Evolutionary conservation across 805 yeast species (phyloP).

Genomic region (Ogataea zsoltii): DNA sequence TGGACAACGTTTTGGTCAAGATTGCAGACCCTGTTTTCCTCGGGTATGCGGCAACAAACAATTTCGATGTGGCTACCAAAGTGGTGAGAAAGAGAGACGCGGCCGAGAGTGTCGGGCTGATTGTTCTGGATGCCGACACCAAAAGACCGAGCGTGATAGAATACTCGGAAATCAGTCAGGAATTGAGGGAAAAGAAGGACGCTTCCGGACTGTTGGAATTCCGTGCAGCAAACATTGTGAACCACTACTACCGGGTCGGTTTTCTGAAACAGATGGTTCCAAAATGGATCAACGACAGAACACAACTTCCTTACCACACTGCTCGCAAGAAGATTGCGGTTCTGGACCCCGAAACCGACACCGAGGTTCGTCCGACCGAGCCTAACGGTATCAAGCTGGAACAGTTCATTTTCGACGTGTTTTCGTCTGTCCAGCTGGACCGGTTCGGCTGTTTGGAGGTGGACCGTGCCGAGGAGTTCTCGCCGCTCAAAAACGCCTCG

Average conservation of each 20-base stretch:
- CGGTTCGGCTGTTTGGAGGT: slow-evolving; percentile 94
- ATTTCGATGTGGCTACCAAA: slow-evolving; percentile 82
- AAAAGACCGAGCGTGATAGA: slow-evolving; percentile 87
- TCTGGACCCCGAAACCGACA: slow-evolving; percentile 48
- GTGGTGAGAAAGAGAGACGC: slow-evolving; percentile 93
- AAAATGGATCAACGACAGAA: slow-evolving; percentile 66
- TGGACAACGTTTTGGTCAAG: slow-evolving; percentile 87
- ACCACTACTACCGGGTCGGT: slow-evolving; percentile 90
- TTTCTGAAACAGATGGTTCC: slow-evolving; percentile 61
- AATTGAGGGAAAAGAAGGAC: slow-evolving; percentile 68
- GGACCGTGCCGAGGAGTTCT: slow-evolving; percentile 78
- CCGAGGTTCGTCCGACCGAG: slow-evolving; percentile 57
- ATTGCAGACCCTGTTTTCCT: slow-evolving; percentile 91
- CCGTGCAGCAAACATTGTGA: slow-evolving; percentile 96
- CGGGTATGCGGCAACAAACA: slow-evolving; percentile 74
- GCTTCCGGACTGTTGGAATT: slow-evolving; percentile 62
- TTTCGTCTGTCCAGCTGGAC: slow-evolving; percentile 68
- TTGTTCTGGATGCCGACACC: slow-evolving; percentile 62
- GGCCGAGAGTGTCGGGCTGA: slow-evolving; percentile 85
- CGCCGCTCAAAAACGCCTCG: slow-evolving; percentile 90
- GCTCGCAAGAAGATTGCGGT: slow-evolving; percentile 81
- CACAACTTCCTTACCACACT: slow-evolving; percentile 85
- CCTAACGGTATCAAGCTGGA: slow-evolving; percentile 95
- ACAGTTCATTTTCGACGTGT: slow-evolving; percentile 95
- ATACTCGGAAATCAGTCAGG: slow-evolving; percentile 83